Percentiles rank a stretch among this genome's conserved stretches.
These are phyloP conservation scores for Trifolium pratense DNA, from an alignment of 306 rosid genomes.

Conservation along the genomic window DNA sequence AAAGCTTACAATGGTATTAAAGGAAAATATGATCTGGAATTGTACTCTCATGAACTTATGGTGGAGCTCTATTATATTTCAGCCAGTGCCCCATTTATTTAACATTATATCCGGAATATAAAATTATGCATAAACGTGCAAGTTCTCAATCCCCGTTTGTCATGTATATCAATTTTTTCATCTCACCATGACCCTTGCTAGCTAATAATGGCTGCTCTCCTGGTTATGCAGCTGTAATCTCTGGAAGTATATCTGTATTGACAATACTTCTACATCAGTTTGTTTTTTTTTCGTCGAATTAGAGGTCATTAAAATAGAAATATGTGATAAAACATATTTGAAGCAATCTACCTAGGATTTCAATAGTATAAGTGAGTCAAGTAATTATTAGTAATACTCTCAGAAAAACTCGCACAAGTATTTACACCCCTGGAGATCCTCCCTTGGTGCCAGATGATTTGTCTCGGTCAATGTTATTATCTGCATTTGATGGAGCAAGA, in stretches of 20 bases:
- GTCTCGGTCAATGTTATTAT: slow-evolving; percentile 57
- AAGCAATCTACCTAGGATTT: slow-evolving; percentile 22
- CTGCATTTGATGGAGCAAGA: slow-evolving; percentile 79
- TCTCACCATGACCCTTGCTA: background rate
- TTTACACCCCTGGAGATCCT: slow-evolving; percentile 88
- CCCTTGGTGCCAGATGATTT: slow-evolving; percentile 73
- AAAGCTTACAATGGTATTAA: slow-evolving; percentile 24
- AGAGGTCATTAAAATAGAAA: slow-evolving; percentile 25
- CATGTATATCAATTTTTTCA: slow-evolving; percentile 26
- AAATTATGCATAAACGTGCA: slow-evolving; percentile 16
- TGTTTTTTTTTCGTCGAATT: background rate
- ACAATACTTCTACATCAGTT: background rate
- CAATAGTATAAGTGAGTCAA: slow-evolving; percentile 36
- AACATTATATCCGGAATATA: background rate
- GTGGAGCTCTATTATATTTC: slow-evolving; percentile 7
- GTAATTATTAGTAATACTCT: slow-evolving; percentile 38
- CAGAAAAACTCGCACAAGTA: slow-evolving; percentile 89
- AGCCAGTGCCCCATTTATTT: background rate
- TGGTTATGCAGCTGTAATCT: slow-evolving; percentile 30
- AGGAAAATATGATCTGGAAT: background rate
- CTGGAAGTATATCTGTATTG: slow-evolving; percentile 6
- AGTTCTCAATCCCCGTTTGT: background rate
- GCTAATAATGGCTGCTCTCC: slow-evolving; percentile 1
- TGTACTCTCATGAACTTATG: slow-evolving; percentile 9
- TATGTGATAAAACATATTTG: slow-evolving; percentile 15